These are phyloP conservation scores for Gnaphalium uliginosum DNA, from an alignment of 129 eudicot genomes.

Conservation along the genomic window DNA sequence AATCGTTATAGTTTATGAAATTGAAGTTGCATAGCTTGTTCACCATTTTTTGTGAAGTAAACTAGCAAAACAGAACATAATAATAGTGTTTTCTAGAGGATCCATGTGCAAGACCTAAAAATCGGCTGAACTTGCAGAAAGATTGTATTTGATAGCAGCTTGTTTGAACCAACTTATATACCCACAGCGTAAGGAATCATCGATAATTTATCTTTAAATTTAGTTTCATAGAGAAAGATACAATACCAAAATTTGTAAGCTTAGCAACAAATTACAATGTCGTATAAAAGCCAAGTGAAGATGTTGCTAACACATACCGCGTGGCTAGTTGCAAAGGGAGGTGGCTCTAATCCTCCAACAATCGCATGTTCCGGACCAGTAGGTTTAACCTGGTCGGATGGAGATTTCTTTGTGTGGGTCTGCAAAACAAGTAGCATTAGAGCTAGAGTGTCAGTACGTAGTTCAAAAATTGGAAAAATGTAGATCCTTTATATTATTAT, in stretches of 20 bases:
- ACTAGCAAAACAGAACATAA: background rate
- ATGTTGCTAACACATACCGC: slow-evolving; percentile 55
- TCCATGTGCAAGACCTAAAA: background rate
- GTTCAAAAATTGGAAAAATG: background rate
- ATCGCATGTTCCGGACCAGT: slow-evolving; percentile 37
- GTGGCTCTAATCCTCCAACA: slow-evolving; percentile 62
- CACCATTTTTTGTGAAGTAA: background rate
- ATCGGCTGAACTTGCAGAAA: background rate
- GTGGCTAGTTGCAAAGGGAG: slow-evolving; percentile 76
- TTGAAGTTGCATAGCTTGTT: slow-evolving; percentile 4
- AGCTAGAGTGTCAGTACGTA: background rate
- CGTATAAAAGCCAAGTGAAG: background rate
- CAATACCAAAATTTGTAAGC: background rate
- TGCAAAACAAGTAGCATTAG: slow-evolving; percentile 36
- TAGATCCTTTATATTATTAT: background rate
- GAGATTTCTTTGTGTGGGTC: slow-evolving; percentile 82
- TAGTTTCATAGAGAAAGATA: background rate
- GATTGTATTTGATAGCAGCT: background rate
- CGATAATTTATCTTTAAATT: background rate
- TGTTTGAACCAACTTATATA: too few species aligned
- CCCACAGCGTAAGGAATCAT: too few species aligned
- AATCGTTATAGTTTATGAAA: background rate
- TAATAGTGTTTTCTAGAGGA: background rate
- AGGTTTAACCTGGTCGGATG: slow-evolving; percentile 30
- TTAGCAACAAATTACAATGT: slow-evolving; percentile 6